A percentile compares a stretch with the other conserved stretches of the same genome.
Evolutionary conservation across 2,329 filamentous ascomycete genomes (phyloP).

Genomic region (Lachnellula occidentalis): DNA sequence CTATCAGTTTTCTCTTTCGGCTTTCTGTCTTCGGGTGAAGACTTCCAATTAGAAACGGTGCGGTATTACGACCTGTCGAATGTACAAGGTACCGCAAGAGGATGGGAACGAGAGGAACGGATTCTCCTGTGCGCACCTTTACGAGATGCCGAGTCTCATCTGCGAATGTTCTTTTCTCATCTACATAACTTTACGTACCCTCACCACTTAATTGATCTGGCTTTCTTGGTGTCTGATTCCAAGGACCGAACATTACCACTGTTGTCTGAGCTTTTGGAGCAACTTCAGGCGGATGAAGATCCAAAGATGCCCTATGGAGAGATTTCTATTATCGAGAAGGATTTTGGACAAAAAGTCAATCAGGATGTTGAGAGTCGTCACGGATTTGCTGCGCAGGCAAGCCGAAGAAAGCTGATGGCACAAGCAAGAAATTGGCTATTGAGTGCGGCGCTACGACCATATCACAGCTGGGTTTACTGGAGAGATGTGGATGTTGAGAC

Average conservation of each 20-base stretch:
- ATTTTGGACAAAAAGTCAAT: conserved; percentile 96
- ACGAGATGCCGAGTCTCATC: conserved; percentile 83
- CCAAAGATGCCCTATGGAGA: conserved; percentile 83
- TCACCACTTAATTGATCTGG: conserved; percentile 91
- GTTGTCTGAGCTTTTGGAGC: conserved; percentile 68
- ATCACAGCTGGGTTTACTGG: conserved; percentile 99
- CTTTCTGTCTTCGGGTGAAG: conserved; percentile 59
- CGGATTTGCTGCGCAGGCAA: conserved; percentile 93
- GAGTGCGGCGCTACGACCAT: conserved; percentile 85
- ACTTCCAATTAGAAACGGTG: conserved; percentile 84
- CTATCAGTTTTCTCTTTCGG: conserved; percentile 64
- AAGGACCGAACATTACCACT: conserved; percentile 83
- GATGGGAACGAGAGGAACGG: conserved; percentile 94
- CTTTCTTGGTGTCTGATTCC: conserved; percentile 94
- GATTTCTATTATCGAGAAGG: conserved; percentile 96
- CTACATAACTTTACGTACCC: conserved; percentile 95
- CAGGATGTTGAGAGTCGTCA: conserved; percentile 97
- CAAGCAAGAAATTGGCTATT: conserved; percentile 96
- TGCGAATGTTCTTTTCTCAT: conserved; percentile 98
- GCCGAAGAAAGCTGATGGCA: conserved; percentile 92
- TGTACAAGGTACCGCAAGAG: conserved; percentile 83
- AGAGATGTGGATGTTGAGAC: conserved; percentile 98
- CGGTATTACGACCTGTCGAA: conserved; percentile 94
- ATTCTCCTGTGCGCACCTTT: conserved; percentile 93
- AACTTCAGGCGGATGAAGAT: conserved; percentile 74